These are phyloP conservation scores for Aspergillus transmontanensis DNA, from an alignment of 2,329 filamentous ascomycete species.

Conservation along the genomic window DNA sequence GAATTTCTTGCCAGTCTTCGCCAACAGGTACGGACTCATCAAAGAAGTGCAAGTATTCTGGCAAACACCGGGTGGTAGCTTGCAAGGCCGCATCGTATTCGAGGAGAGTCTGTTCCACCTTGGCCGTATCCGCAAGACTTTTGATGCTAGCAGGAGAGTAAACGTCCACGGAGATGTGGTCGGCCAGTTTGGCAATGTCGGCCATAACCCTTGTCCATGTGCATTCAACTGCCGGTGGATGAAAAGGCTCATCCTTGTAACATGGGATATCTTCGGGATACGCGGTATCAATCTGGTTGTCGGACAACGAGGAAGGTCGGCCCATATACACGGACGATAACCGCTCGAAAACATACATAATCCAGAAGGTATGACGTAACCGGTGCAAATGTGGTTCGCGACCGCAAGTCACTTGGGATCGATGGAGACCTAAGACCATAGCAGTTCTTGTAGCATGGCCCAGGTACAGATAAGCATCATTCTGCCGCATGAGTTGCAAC, in stretches of 20 bases:
- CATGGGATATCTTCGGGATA: slow-evolving; percentile 16
- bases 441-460: slow-evolving; percentile 18
- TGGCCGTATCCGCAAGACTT: slow-evolving; percentile 6
- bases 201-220: slow-evolving; percentile 15
- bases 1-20: slow-evolving; percentile 18
- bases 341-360: slow-evolving; percentile 15
- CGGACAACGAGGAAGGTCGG: slow-evolving; percentile 15
- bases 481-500: slow-evolving; percentile 20
- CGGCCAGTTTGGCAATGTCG: slow-evolving; percentile 14
- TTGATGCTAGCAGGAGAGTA: slow-evolving; percentile 16
- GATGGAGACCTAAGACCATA: slow-evolving; percentile 18
- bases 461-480: slow-evolving; percentile 19
- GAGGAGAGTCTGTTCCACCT: slow-evolving; percentile 7
- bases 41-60: slow-evolving; percentile 18
- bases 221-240: slow-evolving; percentile 8
- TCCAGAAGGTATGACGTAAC: slow-evolving; percentile 18
- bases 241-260: slow-evolving; percentile 3
- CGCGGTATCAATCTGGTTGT: slow-evolving; percentile 17
- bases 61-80: slow-evolving; percentile 7
- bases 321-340: slow-evolving; percentile 16
- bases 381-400: slow-evolving; percentile 12
- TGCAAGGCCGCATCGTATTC: slow-evolving; percentile 15
- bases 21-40: slow-evolving; percentile 13
- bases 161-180: slow-evolving; percentile 14
- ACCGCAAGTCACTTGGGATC: slow-evolving; percentile 18